phyloP scores from a whole-genome alignment of 2,329 filamentous ascomycete genomes.

The Fusarium irregulare region DNA sequence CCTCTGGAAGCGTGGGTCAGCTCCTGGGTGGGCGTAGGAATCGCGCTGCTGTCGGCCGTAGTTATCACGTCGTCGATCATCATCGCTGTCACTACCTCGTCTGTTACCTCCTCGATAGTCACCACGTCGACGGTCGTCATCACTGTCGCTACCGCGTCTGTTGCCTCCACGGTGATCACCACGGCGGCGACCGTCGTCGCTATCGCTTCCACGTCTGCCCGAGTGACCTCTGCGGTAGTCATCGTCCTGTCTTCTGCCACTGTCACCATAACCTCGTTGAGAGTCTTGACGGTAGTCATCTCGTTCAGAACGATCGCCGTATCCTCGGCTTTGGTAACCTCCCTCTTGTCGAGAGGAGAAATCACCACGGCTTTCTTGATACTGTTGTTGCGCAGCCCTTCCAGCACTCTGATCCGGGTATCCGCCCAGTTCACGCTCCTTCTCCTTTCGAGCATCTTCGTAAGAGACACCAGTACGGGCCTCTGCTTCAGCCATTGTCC shows the following conservation, averaged over 20 bases:
- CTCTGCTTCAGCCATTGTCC: constrained; percentile 70
- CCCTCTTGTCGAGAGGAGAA: constrained; percentile 15
- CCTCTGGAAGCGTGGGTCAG: constrained; percentile 29
- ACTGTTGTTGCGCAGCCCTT: constrained; percentile 19
- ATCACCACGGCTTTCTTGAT: constrained; percentile 21
- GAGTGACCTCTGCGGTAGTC: constrained; percentile 10
- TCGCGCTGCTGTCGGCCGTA: constrained; percentile 6
- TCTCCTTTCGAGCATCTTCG: constrained; percentile 71
- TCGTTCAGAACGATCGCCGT: constrained; percentile 8
- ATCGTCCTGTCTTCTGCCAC: constrained; percentile 8
- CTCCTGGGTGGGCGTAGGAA: constrained; percentile 25
- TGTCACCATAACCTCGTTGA: constrained; percentile 1
- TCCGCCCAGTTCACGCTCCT: constrained; percentile 68
- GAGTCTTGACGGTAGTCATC: constrained; percentile 4
- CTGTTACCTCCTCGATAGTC: not conserved
- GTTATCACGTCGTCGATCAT: constrained; percentile 11
- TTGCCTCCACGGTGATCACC: not conserved
- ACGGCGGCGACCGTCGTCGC: not conserved
- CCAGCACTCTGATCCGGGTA: constrained; percentile 49
- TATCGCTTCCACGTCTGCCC: not conserved
- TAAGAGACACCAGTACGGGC: constrained; percentile 73
- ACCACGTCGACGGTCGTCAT: not conserved
- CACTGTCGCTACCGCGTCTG: not conserved
- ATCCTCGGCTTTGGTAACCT: constrained; percentile 20
- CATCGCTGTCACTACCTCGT: constrained; percentile 16